Percentiles rank a stretch among this genome's conserved stretches.
Evolutionary conservation across 345 rosid species (phyloP).

Genomic region (Eucalyptus paniculata): DNA sequence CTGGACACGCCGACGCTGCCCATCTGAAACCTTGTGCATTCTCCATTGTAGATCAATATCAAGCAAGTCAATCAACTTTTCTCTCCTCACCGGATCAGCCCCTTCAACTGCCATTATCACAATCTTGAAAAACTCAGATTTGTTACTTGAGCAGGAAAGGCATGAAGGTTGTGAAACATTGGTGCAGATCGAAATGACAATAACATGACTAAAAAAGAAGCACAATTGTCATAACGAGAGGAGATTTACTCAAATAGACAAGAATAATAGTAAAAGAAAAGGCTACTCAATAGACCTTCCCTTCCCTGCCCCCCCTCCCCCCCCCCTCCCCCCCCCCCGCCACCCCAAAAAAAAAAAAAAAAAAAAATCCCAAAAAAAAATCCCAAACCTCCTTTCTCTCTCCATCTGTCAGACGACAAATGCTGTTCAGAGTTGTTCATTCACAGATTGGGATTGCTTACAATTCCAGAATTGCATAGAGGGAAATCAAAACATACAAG

Average conservation of each 20-base stretch:
- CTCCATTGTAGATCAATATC: conserved; percentile 93
- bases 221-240: not conserved
- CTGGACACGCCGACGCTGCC: conserved; percentile 94
- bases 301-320: not conserved
- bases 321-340: rapidly evolving
- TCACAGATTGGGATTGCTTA: not conserved
- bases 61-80: conserved; percentile 78
- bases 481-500: not conserved
- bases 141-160: not conserved
- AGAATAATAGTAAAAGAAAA: not conserved
- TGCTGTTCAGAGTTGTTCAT: not conserved
- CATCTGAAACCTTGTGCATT: conserved; percentile 99
- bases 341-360: not conserved
- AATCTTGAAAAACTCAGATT: not conserved
- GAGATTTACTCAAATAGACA: not conserved
- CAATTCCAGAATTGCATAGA: not conserved
- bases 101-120: conserved; percentile 60
- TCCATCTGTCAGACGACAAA: not conserved
- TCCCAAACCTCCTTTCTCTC: not conserved
- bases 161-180: not conserved
- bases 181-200: not conserved
- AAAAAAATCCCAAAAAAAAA: too few relatives aligned
- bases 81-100: conserved; percentile 77
- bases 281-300: not conserved
- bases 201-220: not conserved